phyloP scores from a whole-genome alignment of 148 eudicot species.

The Pharnaceum exiguum region DNA sequence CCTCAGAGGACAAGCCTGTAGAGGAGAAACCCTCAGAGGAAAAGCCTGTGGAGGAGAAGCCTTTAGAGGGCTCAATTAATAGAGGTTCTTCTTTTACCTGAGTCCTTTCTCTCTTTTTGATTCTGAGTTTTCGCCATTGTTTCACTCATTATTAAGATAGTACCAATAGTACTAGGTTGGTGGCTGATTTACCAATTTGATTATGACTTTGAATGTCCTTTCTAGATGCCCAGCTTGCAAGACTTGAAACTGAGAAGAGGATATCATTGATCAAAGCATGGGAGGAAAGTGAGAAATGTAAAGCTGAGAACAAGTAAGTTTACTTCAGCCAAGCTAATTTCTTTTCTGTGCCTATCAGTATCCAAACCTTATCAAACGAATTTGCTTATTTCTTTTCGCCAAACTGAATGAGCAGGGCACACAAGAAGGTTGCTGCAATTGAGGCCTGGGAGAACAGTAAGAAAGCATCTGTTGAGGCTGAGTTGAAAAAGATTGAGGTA shows the following conservation, averaged over 20 bases:
- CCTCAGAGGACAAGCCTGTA: conserved; percentile 36
- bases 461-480: conserved; percentile 74
- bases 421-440: conserved; percentile 59
- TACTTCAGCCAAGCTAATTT: background rate
- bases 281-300: conserved; percentile 91
- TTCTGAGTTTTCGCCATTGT: background rate
- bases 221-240: conserved; percentile 65
- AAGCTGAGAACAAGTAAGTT: conserved; percentile 83
- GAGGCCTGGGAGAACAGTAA: conserved; percentile 86
- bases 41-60: conserved; percentile 34
- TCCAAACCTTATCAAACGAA: no score
- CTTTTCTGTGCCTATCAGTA: background rate
- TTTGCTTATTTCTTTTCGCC: background rate
- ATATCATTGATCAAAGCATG: conserved; percentile 78
- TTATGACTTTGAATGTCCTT: background rate
- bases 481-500: conserved; percentile 75
- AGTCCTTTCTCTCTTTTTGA: background rate
- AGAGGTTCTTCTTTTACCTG: conserved; percentile 43
- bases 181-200: background rate
- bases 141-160: background rate
- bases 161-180: background rate
- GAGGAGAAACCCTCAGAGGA: conserved; percentile 22
- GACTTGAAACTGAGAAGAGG: conserved; percentile 74
- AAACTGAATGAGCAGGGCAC: conserved; percentile 50
- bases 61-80: conserved; percentile 39